Conservation (phyloP, 1,284 basidiomycete genomes). For the Cystobasidiaceae sp. region DNA sequence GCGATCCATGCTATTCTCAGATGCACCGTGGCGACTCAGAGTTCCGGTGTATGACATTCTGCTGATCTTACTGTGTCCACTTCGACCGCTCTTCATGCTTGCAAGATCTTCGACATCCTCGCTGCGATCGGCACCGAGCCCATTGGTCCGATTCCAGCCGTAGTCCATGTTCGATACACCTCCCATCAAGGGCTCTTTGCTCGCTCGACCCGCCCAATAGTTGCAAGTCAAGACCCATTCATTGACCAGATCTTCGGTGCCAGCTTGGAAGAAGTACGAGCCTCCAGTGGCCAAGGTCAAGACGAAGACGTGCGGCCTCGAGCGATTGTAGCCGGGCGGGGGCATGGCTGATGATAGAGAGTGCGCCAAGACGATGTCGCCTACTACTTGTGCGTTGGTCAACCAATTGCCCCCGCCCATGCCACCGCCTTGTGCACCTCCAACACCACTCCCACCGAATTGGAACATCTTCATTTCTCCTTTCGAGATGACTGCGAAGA, state of each 20-base stretch:
- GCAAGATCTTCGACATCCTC: conserved; percentile 34
- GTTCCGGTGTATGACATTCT: conserved; percentile 20
- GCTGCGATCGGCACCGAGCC: conserved; percentile 48
- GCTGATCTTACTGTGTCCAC: conserved; percentile 29
- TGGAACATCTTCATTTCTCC: conserved; percentile 92
- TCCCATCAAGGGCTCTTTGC: conserved; percentile 86
- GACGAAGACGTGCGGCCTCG: conserved; percentile 91
- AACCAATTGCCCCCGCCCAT: conserved; percentile 91
- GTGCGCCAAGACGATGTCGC: conserved; percentile 75
- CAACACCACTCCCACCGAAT: conserved; percentile 59
- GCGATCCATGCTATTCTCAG: conserved; percentile 53
- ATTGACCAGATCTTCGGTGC: conserved; percentile 91
- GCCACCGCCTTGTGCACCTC: conserved; percentile 42
- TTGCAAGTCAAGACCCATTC: conserved; percentile 99
- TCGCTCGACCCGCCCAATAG: conserved; percentile 92
- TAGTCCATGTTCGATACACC: conserved; percentile 99
- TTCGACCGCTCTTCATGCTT: conserved; percentile 36
- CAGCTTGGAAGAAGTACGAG: conserved; percentile 94
- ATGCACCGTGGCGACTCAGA: conserved; percentile 1
- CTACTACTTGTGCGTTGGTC: conserved; percentile 78
- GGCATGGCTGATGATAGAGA: conserved; percentile 81
- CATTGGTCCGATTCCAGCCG: conserved; percentile 79
- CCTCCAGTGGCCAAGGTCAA: conserved; percentile 80
- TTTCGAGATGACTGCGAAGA: conserved; percentile 90
- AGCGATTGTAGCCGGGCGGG: conserved; percentile 81